These are phyloP conservation scores for Penicillium flavigenum DNA, from an alignment of 495 filamentous ascomycete species.

Conservation along the genomic window DNA sequence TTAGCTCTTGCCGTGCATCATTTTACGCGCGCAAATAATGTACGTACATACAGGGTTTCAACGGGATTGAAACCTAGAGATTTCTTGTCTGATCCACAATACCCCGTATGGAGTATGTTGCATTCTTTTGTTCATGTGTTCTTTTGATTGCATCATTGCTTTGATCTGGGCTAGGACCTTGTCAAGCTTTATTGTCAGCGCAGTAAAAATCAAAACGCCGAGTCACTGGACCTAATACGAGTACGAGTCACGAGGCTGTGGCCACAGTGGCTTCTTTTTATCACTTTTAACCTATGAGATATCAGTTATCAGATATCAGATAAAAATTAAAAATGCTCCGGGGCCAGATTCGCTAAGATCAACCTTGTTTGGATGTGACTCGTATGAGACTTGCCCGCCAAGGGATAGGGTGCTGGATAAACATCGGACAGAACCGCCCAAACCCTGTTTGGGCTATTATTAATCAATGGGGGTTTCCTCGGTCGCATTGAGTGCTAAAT, in stretches of 20 bases:
- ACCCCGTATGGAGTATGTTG: background rate
- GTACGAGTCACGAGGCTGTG: constrained; percentile 27
- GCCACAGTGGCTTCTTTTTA: constrained; percentile 26
- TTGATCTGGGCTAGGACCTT: constrained; percentile 11
- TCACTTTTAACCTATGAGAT: constrained; percentile 4
- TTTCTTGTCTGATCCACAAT: background rate
- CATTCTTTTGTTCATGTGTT: constrained; percentile 6
- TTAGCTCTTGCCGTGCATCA: background rate
- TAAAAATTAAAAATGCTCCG: constrained; percentile 12
- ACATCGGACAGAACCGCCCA: constrained; percentile 19
- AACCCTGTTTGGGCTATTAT: constrained; percentile 11
- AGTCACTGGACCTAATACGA: constrained; percentile 29
- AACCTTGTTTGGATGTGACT: constrained; percentile 12
- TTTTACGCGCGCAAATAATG: background rate
- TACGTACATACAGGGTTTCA: background rate
- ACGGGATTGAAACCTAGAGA: background rate
- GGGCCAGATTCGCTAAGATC: constrained; percentile 10
- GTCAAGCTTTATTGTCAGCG: constrained; percentile 24
- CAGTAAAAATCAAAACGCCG: constrained; percentile 24
- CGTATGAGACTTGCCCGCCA: constrained; percentile 9
- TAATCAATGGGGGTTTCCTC: constrained; percentile 13
- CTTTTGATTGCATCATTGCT: background rate
- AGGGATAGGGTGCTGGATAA: constrained; percentile 13
- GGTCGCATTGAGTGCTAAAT: constrained; percentile 18
- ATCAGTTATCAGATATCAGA: constrained; percentile 15